These are phyloP conservation scores for Ilex paraguariensis DNA, from an alignment of 305 asterid species.

Conservation along the genomic window DNA sequence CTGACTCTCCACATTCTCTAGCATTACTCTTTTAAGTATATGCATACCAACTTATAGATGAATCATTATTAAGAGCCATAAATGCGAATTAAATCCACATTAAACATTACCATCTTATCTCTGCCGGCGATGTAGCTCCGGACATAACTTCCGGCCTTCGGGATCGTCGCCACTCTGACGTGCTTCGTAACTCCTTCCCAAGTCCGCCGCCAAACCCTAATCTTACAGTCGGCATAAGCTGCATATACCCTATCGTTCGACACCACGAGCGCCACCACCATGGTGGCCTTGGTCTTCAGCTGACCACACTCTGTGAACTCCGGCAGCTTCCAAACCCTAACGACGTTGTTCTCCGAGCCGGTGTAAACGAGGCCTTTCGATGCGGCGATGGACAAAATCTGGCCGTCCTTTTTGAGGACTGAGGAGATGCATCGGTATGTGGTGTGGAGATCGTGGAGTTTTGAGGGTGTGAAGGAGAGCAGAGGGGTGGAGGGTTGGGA, in stretches of 20 bases:
- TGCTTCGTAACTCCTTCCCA: slow-evolving; percentile 81
- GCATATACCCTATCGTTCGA: slow-evolving; percentile 76
- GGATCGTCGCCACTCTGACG: slow-evolving; percentile 63
- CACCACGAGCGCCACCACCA: slow-evolving; percentile 61
- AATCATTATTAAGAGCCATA: background rate
- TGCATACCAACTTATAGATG: too few relatives aligned
- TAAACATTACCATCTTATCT: slow-evolving; percentile 53
- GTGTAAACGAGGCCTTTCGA: slow-evolving; percentile 68
- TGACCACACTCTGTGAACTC: slow-evolving; percentile 84
- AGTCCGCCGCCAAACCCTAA: slow-evolving; percentile 83
- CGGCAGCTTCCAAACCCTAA: slow-evolving; percentile 88
- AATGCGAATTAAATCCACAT: slow-evolving; percentile 6
- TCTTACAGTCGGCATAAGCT: slow-evolving; percentile 67
- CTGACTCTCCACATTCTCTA: too few relatives aligned
- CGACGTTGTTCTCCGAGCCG: slow-evolving; percentile 54
- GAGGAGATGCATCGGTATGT: slow-evolving; percentile 73
- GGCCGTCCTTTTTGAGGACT: slow-evolving; percentile 88
- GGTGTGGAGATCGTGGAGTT: slow-evolving; percentile 28
- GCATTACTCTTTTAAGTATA: too few relatives aligned
- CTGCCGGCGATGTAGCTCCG: slow-evolving; percentile 71
- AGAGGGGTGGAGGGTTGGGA: slow-evolving; percentile 62
- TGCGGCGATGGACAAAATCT: slow-evolving; percentile 58
- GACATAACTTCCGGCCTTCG: slow-evolving; percentile 56
- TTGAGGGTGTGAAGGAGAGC: slow-evolving; percentile 32
- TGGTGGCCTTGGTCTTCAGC: slow-evolving; percentile 65